phyloP scores from a whole-genome alignment of 371 early-diverging fungal species.

The Nosema muscidifuracis region DNA sequence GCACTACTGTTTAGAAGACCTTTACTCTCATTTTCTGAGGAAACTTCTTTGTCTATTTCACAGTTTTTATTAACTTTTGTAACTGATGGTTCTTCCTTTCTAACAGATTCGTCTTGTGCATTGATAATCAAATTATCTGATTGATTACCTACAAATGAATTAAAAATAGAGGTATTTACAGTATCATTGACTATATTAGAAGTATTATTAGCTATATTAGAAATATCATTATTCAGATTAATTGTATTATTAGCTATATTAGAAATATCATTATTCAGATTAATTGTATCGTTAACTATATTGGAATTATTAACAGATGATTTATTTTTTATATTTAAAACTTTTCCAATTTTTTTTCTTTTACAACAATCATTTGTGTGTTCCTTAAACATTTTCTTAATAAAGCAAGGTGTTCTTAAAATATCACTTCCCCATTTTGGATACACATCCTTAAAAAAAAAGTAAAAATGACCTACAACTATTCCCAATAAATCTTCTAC shows the following conservation, averaged over 20 bases:
- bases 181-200: no score
- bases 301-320: not conserved
- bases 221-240: not conserved
- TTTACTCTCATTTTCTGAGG: no score
- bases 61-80: no score
- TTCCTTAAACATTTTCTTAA: conserved; percentile 57
- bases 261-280: not conserved
- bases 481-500: conserved; percentile 62
- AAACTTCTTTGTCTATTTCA: no score
- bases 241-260: not conserved
- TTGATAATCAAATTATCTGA: no score
- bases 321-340: not conserved
- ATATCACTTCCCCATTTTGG: conserved; percentile 53
- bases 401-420: conserved; percentile 58
- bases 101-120: no score
- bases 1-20: no score
- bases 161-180: not conserved
- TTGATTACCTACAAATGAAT: no score
- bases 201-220: no score
- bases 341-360: conserved; percentile 2
- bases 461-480: conserved; percentile 61
- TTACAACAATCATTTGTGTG: conserved; percentile 25
- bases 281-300: not conserved
- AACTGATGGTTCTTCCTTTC: no score
- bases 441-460: conserved; percentile 59